A percentile compares a stretch with the other conserved stretches of the same genome.
Conservation (phyloP, 1,284 basidiomycete species). For the Pyrrhoderma noxium region DNA sequence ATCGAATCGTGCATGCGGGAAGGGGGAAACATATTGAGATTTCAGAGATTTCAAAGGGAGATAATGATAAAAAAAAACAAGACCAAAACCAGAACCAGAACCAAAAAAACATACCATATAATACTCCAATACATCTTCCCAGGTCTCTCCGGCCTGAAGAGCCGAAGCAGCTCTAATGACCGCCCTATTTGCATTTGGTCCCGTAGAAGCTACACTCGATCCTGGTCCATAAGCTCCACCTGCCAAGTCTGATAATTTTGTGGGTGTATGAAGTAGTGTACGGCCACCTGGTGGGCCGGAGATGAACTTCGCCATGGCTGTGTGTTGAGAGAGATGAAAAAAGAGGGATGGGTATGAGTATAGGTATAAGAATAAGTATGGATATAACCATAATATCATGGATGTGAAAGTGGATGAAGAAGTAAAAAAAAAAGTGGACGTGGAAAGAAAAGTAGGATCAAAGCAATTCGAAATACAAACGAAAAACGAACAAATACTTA, state of each 20-base stretch:
- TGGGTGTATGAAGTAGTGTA: conserved; percentile 76
- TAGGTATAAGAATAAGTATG: no score
- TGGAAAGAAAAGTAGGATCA: not conserved
- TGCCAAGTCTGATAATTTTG: conserved; percentile 81
- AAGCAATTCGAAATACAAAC: not conserved
- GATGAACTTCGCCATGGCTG: conserved; percentile 68
- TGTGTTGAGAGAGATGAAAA: no score
- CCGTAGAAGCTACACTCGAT: conserved; percentile 85
- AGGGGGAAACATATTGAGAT: no score
- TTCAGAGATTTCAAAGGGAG: no score
- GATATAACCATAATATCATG: no score
- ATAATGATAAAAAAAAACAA: not conserved
- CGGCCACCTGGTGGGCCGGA: conserved; percentile 89
- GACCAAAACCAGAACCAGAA: not conserved
- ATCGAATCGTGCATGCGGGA: no score
- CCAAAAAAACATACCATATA: conserved; percentile 57
- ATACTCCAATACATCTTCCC: conserved; percentile 88
- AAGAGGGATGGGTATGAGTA: no score
- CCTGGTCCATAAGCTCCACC: conserved; percentile 93
- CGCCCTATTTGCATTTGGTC: conserved; percentile 59
- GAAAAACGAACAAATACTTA: conserved; percentile 30
- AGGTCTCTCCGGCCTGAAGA: conserved; percentile 80
- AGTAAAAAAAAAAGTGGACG: no score
- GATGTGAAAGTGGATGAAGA: no score
- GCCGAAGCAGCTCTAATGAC: conserved; percentile 81